Conservation (phyloP, 192 early-diverging fungal species). For the Coemansia sp. region DNA sequence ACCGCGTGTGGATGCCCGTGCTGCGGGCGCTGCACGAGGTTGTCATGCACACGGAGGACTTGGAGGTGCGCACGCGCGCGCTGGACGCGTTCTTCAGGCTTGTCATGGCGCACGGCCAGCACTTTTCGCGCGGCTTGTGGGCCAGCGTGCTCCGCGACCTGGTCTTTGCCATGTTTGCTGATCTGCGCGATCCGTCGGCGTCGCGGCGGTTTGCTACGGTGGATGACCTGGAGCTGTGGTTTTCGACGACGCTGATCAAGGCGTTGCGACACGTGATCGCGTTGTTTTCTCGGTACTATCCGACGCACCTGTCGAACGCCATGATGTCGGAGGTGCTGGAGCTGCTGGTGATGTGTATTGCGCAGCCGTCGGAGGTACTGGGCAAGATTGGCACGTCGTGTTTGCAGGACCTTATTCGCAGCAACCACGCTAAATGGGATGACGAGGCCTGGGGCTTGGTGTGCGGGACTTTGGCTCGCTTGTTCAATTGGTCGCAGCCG, state of each 20-base stretch:
- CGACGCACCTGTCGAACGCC: slow-evolving; percentile 60
- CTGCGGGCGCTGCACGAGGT: slow-evolving; percentile 85
- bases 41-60: slow-evolving; percentile 85
- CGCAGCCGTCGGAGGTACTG: slow-evolving; percentile 90
- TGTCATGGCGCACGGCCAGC: slow-evolving; percentile 69
- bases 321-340: slow-evolving; percentile 80
- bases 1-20: slow-evolving; percentile 84
- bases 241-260: slow-evolving; percentile 92
- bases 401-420: slow-evolving; percentile 83
- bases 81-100: slow-evolving; percentile 83
- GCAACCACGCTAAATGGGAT: slow-evolving; percentile 74
- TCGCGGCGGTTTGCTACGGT: slow-evolving; percentile 66
- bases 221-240: slow-evolving; percentile 90
- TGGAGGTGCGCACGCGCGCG: slow-evolving; percentile 87
- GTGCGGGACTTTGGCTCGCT: slow-evolving; percentile 63
- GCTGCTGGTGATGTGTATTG: slow-evolving; percentile 81
- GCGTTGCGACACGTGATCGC: slow-evolving; percentile 86
- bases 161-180: slow-evolving; percentile 89
- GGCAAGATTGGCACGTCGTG: slow-evolving; percentile 88
- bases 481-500: slow-evolving; percentile 84
- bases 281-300: slow-evolving; percentile 76
- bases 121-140: slow-evolving; percentile 82
- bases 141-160: slow-evolving; percentile 76
- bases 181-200: slow-evolving; percentile 61
- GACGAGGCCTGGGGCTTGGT: slow-evolving; percentile 70